Evolutionary conservation across 2,329 filamentous ascomycete species (phyloP).

Genomic region (Aspergillus latus): DNA sequence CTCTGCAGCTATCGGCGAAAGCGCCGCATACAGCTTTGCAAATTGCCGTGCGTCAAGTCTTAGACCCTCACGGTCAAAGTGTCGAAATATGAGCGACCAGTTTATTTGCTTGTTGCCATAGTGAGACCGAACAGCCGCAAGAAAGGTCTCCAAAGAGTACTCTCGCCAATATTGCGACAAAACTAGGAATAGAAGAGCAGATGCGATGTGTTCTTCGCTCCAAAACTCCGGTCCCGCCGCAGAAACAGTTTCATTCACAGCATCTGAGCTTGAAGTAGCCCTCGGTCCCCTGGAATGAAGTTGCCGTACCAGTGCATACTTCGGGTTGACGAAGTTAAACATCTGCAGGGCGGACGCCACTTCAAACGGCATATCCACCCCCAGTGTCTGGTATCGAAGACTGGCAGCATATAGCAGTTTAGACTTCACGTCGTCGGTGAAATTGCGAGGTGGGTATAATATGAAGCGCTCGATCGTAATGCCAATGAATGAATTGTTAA

Average conservation of each 20-base stretch:
- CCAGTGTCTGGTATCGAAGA: slow-evolving; percentile 66
- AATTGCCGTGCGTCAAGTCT: slow-evolving; percentile 79
- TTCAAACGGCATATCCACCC: slow-evolving; percentile 42
- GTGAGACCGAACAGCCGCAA: slow-evolving; percentile 58
- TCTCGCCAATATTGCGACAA: slow-evolving; percentile 62
- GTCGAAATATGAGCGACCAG: slow-evolving; percentile 69
- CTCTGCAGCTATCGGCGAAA: slow-evolving; percentile 68
- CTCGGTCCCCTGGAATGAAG: slow-evolving; percentile 74
- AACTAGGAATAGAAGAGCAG: slow-evolving; percentile 70
- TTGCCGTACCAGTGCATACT: slow-evolving; percentile 54
- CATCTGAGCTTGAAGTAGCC: slow-evolving; percentile 73
- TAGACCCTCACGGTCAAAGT: slow-evolving; percentile 77
- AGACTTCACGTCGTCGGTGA: slow-evolving; percentile 74
- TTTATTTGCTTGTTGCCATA: slow-evolving; percentile 58
- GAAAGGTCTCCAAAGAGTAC: slow-evolving; percentile 67
- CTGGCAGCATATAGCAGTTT: slow-evolving; percentile 62
- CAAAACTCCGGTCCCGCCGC: slow-evolving; percentile 63
- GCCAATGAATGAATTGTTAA: slow-evolving; percentile 70
- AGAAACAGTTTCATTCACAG: slow-evolving; percentile 60
- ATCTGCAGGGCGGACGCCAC: slow-evolving; percentile 47
- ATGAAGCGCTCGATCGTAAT: slow-evolving; percentile 82
- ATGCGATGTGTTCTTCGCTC: slow-evolving; percentile 77
- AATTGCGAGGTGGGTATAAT: slow-evolving; percentile 81
- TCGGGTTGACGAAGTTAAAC: slow-evolving; percentile 44
- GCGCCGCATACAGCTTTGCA: slow-evolving; percentile 72